Conservation (phyloP, 2,329 filamentous ascomycete genomes). For the Chalaropsis thielavioides region DNA sequence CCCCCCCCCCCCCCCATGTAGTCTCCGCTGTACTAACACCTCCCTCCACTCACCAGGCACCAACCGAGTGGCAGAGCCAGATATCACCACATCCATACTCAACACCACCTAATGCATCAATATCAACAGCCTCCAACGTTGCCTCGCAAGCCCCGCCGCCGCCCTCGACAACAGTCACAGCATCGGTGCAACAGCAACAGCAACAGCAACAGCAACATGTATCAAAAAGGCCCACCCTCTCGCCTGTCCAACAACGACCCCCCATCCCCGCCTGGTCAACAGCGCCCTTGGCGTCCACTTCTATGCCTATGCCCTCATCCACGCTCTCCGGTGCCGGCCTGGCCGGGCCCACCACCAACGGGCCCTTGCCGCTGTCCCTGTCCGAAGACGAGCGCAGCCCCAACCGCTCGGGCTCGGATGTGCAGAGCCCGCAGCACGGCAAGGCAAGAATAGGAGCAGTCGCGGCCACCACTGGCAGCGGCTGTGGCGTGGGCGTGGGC, state of each 20-base stretch:
- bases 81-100: constrained; percentile 2
- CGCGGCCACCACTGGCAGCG: constrained; percentile 12
- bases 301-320: constrained; percentile 4
- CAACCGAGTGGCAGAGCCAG: background rate
- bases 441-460: constrained; percentile 25
- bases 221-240: constrained; percentile 24
- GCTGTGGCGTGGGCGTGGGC: constrained; percentile 18
- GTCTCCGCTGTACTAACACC: background rate
- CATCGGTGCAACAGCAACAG: background rate
- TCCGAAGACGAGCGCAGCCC: constrained; percentile 48
- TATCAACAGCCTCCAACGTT: background rate
- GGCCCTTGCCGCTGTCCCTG: constrained; percentile 39
- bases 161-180: constrained; percentile 4
- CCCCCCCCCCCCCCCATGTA: too few species aligned
- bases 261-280: constrained; percentile 39
- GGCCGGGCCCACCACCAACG: too few species aligned
- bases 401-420: constrained; percentile 35
- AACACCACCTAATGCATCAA: background rate
- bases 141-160: background rate
- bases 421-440: constrained; percentile 37
- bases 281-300: constrained; percentile 19
- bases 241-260: constrained; percentile 36
- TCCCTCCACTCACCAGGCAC: background rate
- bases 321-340: too few species aligned
- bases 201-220: background rate